Evolutionary conservation across 768 basidiomycete genomes (phyloP), one percentile per base, ranked within the genome.

Genomic region (Suillus discolor): DNA sequence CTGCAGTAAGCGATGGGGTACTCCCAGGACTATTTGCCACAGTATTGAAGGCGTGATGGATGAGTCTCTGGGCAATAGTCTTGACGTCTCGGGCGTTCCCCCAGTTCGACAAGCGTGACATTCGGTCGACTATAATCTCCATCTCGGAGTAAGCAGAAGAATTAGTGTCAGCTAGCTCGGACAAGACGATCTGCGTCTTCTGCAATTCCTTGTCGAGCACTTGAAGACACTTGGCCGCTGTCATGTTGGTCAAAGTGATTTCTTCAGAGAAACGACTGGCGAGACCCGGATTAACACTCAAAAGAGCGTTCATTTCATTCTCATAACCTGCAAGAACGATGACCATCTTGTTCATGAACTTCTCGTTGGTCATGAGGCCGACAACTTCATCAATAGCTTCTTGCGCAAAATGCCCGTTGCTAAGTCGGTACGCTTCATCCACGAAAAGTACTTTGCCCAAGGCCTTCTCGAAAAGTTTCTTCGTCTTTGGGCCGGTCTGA

Each of bases 361-460:
- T 77, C 2, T 86, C 83, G 51, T 87, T 79, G 0, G 90, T 91
- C 65, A 91, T 78, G 1, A 87, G 72, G 8, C 83, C 84, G 11
- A 91, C 90, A 34, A 91, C 72, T 68, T 91, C 90, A 72, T 91
- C 90, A 38, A 89, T 82, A 8, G 90, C 90, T 72, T 91, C 90
- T 71, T 88, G 81, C 1, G 89, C 87, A 67, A 89, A 91, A 0
- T 79, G 84, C 0, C 89, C 89, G 57, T 88, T 80, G 9, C 80
- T 73, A 15, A 91, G 79, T 31, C 89, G 79, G 69, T 91, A 91
- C 0, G 90, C 90, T 67, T 91, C 90, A 62, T 91, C 90, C 61
- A 91, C 80, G 77, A 91, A 91, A 0, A 91, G 79, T 4, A 91
- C 89, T 49, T 83, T 82, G 0, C 90, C 90, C 0, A 89, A 79